Evolutionary conservation across 257 asterid genomes (phyloP).

Genomic region (Oldenlandia corymbosa): DNA sequence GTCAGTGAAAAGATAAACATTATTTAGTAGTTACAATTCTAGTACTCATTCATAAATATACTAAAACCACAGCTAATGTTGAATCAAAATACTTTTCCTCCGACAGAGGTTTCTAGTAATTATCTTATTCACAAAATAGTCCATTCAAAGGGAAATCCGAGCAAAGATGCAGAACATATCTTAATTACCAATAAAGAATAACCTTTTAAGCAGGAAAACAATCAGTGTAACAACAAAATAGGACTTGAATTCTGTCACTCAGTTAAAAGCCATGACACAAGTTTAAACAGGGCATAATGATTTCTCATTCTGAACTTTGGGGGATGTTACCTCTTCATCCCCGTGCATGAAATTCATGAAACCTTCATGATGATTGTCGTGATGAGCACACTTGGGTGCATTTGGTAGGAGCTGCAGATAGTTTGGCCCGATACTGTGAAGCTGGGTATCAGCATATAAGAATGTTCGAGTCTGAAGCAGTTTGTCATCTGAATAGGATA

Average conservation of each 20-base stretch:
- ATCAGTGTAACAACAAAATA: no score
- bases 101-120: no score
- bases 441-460: conserved; percentile 43
- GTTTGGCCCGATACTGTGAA: conserved; percentile 51
- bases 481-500: conserved; percentile 44
- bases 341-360: conserved; percentile 48
- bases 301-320: neutral
- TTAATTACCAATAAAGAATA: no score
- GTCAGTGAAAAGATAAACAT: neutral
- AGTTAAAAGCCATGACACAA: no score
- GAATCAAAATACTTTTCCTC: no score
- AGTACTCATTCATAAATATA: no score
- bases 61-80: no score
- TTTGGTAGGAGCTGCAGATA: conserved; percentile 49
- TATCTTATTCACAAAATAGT: no score
- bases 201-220: neutral
- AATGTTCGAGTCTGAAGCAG: conserved; percentile 44
- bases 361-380: conserved; percentile 47
- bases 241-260: no score
- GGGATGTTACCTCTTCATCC: conserved; percentile 46
- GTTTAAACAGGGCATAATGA: no score
- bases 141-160: no score
- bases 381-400: conserved; percentile 50
- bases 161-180: no score
- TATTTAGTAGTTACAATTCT: neutral